Evolutionary conservation across 2,329 filamentous ascomycete genomes (phyloP), one percentile per base, ranked within the genome.

Genomic region (Phialocephala sp.): DNA sequence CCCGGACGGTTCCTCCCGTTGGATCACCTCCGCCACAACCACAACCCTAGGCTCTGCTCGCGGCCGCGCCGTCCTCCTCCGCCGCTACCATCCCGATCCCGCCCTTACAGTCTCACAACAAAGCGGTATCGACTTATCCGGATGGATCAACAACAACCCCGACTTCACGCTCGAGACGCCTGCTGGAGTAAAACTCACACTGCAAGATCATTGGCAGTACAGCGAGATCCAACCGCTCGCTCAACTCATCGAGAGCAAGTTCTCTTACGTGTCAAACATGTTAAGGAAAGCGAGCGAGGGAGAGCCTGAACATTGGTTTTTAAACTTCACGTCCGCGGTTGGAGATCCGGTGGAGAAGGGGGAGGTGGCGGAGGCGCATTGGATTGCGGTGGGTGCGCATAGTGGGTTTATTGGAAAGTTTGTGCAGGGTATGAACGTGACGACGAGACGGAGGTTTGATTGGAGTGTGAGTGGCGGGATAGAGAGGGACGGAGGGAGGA

Each of bases 51-150:
- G 87, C 64, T 82, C 87, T 65, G 87, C 82, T 1, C 84, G 90
- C 60, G 88, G 89, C 14, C 90, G 90, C 72, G 85, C 90, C 59
- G 84, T 92, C 6, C 82, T 92, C 4, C 75, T 92, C 52, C 84
- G 90, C 12, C 86, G 90, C 39, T 92, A 90, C 75, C 78, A 79
- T 24, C 77, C 88, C 41, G 80, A 84, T 62, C 75, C 79, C 24
- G 65, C 65, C 4, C 65, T 82, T 4, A 71, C 75, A 37, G 67
- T 71, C 5, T 72, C 74, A 11, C 68, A 69, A n/a, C 68, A 72
- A 12, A 74, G 74, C 11, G 79, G 79, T 0, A 75, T 80, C 18
- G 77, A 80, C 66, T 75, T 80, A 11, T 76, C 74, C 62, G 68
- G 65, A 24, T 92, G 90, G 90, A 83, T 84, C 0, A 84, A 91